phyloP scores from a whole-genome alignment of 495 filamentous ascomycete genomes.

The Cercophora samala region DNA sequence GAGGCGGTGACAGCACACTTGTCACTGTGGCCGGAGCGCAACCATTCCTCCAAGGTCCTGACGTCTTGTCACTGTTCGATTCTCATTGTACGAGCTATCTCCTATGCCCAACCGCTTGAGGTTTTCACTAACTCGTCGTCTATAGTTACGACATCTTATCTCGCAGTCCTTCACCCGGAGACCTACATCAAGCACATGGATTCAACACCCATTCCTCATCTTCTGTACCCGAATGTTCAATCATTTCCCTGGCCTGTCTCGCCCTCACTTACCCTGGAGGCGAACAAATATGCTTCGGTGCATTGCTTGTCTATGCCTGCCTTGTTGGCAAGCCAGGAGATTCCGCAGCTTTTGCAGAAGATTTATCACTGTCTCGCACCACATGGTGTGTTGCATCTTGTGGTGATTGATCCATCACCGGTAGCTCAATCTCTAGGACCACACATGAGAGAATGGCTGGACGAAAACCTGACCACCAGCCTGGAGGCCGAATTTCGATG shows the following conservation, averaged over 20 bases:
- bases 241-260: conserved; percentile 35
- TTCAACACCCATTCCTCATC: conserved; percentile 33
- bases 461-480: conserved; percentile 45
- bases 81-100: conserved; percentile 30
- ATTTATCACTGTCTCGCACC: conserved; percentile 39
- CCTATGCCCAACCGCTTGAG: not conserved
- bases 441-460: conserved; percentile 45
- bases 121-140: not conserved
- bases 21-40: not conserved
- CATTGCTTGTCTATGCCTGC: conserved; percentile 39
- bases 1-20: not conserved
- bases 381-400: conserved; percentile 42
- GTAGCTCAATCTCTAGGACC: conserved; percentile 43
- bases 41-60: conserved; percentile 6
- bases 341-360: conserved; percentile 37
- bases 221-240: conserved; percentile 38
- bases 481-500: conserved; percentile 45
- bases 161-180: conserved; percentile 36
- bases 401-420: conserved; percentile 47
- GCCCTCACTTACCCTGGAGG: conserved; percentile 32
- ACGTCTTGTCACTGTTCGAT: conserved; percentile 44
- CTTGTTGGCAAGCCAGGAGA: conserved; percentile 36
- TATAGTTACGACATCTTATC: conserved; percentile 42
- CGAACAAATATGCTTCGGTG: conserved; percentile 35
- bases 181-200: conserved; percentile 37